Evolutionary conservation across 2,329 filamentous ascomycete species (phyloP), one percentile per base, ranked within the genome.

Genomic region (Phialophora tarda): DNA sequence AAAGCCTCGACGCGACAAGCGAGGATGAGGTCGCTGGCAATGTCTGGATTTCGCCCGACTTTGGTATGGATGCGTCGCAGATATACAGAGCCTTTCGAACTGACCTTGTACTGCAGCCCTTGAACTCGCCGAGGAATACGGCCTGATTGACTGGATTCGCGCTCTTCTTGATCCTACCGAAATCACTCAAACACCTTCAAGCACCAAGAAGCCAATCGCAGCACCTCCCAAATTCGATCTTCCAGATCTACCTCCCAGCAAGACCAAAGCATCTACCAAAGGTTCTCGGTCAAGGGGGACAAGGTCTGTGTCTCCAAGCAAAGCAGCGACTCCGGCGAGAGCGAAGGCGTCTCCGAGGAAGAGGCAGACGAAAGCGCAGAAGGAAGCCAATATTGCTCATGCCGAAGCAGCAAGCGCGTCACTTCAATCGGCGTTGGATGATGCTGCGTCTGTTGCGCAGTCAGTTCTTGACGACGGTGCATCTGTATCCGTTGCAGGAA

Each of bases 11-110:
- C 32, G 44, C 63, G 28, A 96, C 93, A 10, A 96, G 93, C 73
- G 85, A 85, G 64, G 93, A 98, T 76, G 95, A 98, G 83, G 93
- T 95, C 32, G 95, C 95, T 28, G 95, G 95, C 54, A 99, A 97
- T 78, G 88, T 99, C 60, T 99, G 95, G 95, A 93, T 98, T 59
- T 88, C 92, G 55, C 93, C 94, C 5, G 84, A 89, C 71, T 82
- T 86, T 76, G 88, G 88, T 90, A 82, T 73, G 38, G 79, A 44
- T 32, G 38, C 26, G 12, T 21, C 21, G 5, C 26, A 11, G 48
- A 55, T 21, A 24, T 38, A 6, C 14, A 21, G 14, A 14, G 65
- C 75, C 4, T 44, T 24, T 58, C 73, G 54, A 74, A 48, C 63
- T 59, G 30, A 64, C 65, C 48, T 64, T 65, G 8, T 51, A n/a